Percentiles rank a stretch among this genome's conserved stretches.
These are phyloP conservation scores for Grigorovia humatica DNA, from an alignment of 805 yeast species.

Conservation along the genomic window DNA sequence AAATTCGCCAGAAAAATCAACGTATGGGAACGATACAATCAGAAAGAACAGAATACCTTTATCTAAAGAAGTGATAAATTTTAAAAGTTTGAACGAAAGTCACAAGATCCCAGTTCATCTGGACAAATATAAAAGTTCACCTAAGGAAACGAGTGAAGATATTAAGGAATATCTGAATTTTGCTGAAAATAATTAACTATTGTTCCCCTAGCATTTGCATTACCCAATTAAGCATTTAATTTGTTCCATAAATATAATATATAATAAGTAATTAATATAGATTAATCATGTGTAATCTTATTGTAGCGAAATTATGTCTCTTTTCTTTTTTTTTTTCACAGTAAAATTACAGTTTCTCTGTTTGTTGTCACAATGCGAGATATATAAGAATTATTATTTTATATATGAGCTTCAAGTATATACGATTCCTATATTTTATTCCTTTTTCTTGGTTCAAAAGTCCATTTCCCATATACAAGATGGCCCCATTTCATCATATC, in stretches of 20 bases:
- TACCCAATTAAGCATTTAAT: no score
- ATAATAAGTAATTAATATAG: not conserved
- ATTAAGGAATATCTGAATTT: constrained; percentile 19
- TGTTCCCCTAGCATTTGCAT: no score
- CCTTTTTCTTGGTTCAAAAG: no score
- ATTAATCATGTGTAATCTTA: no score
- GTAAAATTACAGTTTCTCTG: no score
- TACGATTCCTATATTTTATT: no score
- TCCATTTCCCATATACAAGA: constrained; percentile 63
- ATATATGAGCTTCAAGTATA: no score
- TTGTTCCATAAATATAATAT: not conserved
- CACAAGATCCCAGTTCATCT: not conserved
- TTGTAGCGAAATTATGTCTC: no score
- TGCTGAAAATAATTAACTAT: constrained; percentile 10
- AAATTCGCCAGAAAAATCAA: constrained; percentile 12
- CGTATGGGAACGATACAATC: not conserved
- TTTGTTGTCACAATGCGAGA: no score
- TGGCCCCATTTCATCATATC: constrained; percentile 75
- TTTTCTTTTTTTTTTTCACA: no score
- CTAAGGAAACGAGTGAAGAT: constrained; percentile 14
- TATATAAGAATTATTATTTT: no score
- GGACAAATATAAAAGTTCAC: not conserved
- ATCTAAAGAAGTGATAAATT: constrained; percentile 5
- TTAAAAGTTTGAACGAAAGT: not conserved
- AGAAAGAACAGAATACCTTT: not conserved